phyloP scores from a whole-genome alignment of 768 basidiomycete genomes.

The Calocera cornea region DNA sequence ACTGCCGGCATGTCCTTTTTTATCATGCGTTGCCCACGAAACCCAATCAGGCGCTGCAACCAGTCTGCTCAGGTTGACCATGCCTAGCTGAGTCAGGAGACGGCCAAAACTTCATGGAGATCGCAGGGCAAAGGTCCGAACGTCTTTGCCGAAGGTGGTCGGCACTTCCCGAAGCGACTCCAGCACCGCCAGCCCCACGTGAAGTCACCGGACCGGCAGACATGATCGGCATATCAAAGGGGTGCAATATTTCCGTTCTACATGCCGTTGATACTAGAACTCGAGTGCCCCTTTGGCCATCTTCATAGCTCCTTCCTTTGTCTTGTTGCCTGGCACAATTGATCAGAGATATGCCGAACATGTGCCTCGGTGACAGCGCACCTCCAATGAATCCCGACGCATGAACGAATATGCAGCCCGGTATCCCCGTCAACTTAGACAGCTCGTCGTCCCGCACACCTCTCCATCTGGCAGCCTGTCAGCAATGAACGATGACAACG shows the following conservation, averaged over 20 bases:
- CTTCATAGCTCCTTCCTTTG: constrained; percentile 71
- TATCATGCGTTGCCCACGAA: neutral
- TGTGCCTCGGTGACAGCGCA: constrained; percentile 23
- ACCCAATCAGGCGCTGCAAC: neutral
- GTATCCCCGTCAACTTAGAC: constrained; percentile 56
- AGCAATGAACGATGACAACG: neutral
- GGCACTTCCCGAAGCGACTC: neutral
- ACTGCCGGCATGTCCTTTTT: neutral
- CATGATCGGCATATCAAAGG: neutral
- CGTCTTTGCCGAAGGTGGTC: neutral
- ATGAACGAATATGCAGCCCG: constrained; percentile 83
- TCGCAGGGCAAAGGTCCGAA: neutral
- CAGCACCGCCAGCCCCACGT: neutral
- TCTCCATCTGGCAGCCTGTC: constrained; percentile 44
- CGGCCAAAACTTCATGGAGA: neutral
- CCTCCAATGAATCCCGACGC: constrained; percentile 96
- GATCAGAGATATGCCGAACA: constrained; percentile 7
- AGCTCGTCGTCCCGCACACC: constrained; percentile 78
- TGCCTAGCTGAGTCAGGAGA: neutral
- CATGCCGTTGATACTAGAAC: constrained; percentile 9
- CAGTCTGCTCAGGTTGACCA: neutral
- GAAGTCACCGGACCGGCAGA: neutral
- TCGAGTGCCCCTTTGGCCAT: constrained; percentile 59
- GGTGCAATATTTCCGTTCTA: neutral
- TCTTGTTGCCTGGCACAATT: constrained; percentile 57